Conservation (phyloP, 2,329 filamentous ascomycete species). For the Aspergillus luchuensis region DNA sequence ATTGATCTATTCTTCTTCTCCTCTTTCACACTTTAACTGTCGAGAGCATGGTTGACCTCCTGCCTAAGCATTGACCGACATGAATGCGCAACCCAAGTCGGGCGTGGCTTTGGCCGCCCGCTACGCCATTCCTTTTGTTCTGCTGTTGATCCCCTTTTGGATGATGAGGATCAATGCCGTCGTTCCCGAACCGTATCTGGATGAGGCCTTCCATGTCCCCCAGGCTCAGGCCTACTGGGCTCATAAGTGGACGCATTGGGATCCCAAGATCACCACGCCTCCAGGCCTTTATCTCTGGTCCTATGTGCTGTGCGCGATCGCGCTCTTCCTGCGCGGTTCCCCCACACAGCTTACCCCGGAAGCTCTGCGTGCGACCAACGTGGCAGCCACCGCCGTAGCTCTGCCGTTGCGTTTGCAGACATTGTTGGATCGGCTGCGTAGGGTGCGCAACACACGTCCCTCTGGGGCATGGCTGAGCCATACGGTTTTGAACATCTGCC, state of each 20-base stretch:
- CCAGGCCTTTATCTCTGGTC: constrained; percentile 70
- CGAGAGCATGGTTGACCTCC: too few species aligned
- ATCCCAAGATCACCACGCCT: constrained; percentile 96
- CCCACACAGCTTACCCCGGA: constrained; percentile 37
- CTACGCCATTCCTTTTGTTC: constrained; percentile 39
- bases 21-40: not conserved
- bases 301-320: constrained; percentile 48
- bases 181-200: constrained; percentile 62
- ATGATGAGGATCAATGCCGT: constrained; percentile 47
- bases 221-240: constrained; percentile 87
- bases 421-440: constrained; percentile 52
- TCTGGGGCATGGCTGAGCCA: constrained; percentile 40
- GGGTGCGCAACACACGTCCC: constrained; percentile 31
- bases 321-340: constrained; percentile 27
- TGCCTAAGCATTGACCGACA: constrained; percentile 17
- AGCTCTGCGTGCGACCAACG: constrained; percentile 43
- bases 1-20: constrained; percentile 1
- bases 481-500: constrained; percentile 70
- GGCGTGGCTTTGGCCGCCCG: constrained; percentile 38
- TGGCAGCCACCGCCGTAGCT: constrained; percentile 36
- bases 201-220: constrained; percentile 67
- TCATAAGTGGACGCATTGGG: constrained; percentile 76
- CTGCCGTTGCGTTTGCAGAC: constrained; percentile 57
- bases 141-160: constrained; percentile 44
- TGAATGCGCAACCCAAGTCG: constrained; percentile 36